Base-by-base conservation (phyloP, 192 early-diverging fungal species). In the Gigaspora rosea region DNA sequence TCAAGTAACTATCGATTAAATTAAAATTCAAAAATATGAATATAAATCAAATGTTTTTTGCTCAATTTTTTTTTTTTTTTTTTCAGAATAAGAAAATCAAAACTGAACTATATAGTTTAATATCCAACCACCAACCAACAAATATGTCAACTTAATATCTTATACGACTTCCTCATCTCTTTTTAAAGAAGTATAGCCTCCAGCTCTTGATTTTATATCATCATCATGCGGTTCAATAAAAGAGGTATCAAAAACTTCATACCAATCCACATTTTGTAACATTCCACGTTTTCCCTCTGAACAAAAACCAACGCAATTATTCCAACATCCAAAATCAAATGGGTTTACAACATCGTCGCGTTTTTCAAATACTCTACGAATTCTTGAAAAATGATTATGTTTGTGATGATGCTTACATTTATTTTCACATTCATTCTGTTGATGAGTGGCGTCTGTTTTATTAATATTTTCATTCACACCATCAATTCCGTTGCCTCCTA, bases 241-340 rank as follows among this genome's bases (percentile, higher is more conserved):
- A 50, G 61, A 61, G 18, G 82, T 80, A 68, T 88, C 85, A 73
- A 85, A 86, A 32, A 89, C 75, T 52, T 75, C 76, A 56, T 84
- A 88, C 90, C 91, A 93, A 71, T 91, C 82, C n/a, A 90, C 81
- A 64, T 84, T 83, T 35, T 83, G 83, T 76, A 90, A 80, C 16
- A 83, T 84, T 8, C 91, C 90, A 70, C 84, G 79, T 13, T 83
- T 75, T 6, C 84, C 88, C 15, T 83, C 67, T 6, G 90, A 84
- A 87, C 94, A 96, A 83, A 98, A 98, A 18, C 93, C 92, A 2
- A 92, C 56, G 75, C 94, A 96, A 82, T 98, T 98, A 61, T 85
- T 85, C 71, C 88, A 82, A 6, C 88, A 67, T 6, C 96, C 96
- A 82, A 89, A 88, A 79, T 93, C 92, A 80, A 96, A 97, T 22